Base-by-base conservation (phyloP, 116 monocot genomes). In the Dioscorea cayenensis region DNA sequence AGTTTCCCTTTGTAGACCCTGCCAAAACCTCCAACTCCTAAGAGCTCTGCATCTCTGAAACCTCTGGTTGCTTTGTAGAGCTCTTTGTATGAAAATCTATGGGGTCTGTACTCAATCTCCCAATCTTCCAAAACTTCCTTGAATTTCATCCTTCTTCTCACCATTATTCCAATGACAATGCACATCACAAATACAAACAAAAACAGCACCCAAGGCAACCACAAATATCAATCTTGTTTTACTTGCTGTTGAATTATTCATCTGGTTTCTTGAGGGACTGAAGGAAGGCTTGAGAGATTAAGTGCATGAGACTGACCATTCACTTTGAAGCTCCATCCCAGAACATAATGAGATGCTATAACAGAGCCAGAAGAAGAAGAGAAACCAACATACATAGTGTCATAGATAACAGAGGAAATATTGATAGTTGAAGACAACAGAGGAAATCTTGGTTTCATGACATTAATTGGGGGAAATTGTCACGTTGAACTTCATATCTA, bases 21-120 rank as follows among this genome's bases (percentile, higher is more conserved):
- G 12, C 81, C 81, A 63, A 81, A 81, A 5, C 81, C 81, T 11
- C 81, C 81, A 0, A 14, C 68, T 11, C 81, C 81, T 5, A 81
- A 16, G 36, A 81, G 51, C 22, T 79, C 14, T 36, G 58, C 52
- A 27, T 76, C 68, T 5, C 43, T 43, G 59, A 81, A 81, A 0
- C 76, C 77, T 25, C 29, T 64, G 36, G 81, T 81, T 13, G 81
- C 81, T 17, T 21, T 28, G 71, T 67, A 72, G 3, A 81, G 67
- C 11, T 72, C 77, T 64, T 49, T 66, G 60, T 81, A 81, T 2
- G 52, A 32, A 35, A 81, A 66, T 37, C 81, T 67, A 17, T 72
- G 81, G 12, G 72, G 72, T 8, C 72, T 55, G 38, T 76, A 77
- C 23, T 77, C 73, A 2, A 65, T 1, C 51, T 81, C 81, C 81